Evolutionary conservation across 345 rosid genomes (phyloP), one percentile per base, ranked within the genome.

Genomic region (Lumnitzera littorea): DNA sequence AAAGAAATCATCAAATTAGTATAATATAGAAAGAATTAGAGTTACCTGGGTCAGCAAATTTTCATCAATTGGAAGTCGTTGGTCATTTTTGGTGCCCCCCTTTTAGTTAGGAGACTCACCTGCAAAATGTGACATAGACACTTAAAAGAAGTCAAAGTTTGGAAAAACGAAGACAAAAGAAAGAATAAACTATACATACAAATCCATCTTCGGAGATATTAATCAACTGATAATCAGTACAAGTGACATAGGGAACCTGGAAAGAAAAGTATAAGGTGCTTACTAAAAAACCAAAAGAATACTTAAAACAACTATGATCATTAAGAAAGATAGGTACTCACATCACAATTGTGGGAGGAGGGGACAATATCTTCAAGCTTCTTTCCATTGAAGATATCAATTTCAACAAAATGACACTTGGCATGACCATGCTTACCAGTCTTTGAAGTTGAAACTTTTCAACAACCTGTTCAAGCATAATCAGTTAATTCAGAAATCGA

Each of bases 401-500:
- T 61, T 9, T 15, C 65, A 15, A 61, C 65, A 51, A 61, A 61
- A 47, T 61, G 65, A 61, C 65, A 61, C 65, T 61, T 61, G 29
- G 65, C 65, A 61, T 61, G 64, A 23, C 64, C 64, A 46, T 61
- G 64, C 54, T 61, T 61, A 46, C 64, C 64, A 4, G 65, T 61
- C 47, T 61, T 61, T 55, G 65, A 61, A 51, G 65, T 61, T 12
- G 65, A 61, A 51, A 61, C 65, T 29, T 61, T n/a, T n/a, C 65
- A 12, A 61, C 56, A 29, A 61, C 65, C 65, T 61, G 65, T 4
- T 27, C 29, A 27, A 27, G 29, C 29, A 27, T 27, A 27, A 27
- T 4, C 29, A 27, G 4, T 27, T 27, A 27, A 2, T 27, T 27
- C 29, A 27, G 4, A 27, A 27, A 27, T 27, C 29, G 4, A 27